phyloP scores from a whole-genome alignment of 345 rosid genomes.

The Salix koriyanagi region DNA sequence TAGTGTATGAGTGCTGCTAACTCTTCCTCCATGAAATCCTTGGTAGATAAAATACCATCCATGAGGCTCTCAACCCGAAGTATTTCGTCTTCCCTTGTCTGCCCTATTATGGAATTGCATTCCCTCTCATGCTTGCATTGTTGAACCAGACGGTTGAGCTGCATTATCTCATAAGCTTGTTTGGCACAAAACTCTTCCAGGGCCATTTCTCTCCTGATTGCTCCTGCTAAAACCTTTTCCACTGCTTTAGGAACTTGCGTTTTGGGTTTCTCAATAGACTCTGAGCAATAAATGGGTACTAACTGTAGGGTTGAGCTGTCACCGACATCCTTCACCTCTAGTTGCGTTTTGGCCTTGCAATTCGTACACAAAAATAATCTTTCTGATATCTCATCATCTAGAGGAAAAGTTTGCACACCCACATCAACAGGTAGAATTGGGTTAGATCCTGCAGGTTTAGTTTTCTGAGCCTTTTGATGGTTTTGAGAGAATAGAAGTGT shows the following conservation, averaged over 20 bases:
- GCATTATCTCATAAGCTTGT: constrained; percentile 82
- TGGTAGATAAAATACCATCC: no score
- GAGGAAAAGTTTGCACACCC: no score
- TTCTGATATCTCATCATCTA: no score
- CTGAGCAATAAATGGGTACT: constrained; percentile 53
- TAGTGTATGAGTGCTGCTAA: no score
- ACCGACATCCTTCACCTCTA: constrained; percentile 41
- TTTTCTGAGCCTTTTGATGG: no score
- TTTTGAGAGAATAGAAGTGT: constrained; percentile 27
- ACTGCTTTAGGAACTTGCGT: constrained; percentile 87
- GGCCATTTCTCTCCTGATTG: constrained; percentile 98
- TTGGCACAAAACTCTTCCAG: constrained; percentile 83
- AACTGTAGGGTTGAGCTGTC: constrained; percentile 58
- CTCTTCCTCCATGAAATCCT: no score
- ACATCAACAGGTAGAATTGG: no score
- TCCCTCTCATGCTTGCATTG: constrained; percentile 98
- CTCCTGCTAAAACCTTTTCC: constrained; percentile 90
- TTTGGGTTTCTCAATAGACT: constrained; percentile 53
- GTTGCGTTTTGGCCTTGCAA: constrained; percentile 47
- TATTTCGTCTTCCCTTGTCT: constrained; percentile 90
- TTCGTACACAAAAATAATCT: constrained; percentile 52
- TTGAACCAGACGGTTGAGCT: constrained; percentile 93
- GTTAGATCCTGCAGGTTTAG: no score
- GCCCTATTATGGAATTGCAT: constrained; percentile 83
- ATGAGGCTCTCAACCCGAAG: no score